Conservation (phyloP, 768 basidiomycete genomes). For the Tremella mesenterica region DNA sequence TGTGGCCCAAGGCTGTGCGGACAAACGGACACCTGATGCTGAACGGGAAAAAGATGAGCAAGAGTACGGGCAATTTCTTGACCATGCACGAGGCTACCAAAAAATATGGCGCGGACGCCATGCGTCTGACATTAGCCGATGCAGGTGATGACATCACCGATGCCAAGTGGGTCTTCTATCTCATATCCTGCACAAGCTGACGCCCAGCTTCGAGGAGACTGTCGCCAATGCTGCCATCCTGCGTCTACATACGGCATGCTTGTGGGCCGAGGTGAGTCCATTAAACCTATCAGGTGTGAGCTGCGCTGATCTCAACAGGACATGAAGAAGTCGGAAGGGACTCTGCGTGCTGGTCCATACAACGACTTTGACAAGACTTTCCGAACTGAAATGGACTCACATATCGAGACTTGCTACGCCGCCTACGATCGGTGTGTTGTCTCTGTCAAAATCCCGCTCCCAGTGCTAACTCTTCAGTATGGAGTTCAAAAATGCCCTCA, state of each 20-base stretch:
- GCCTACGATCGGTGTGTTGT: constrained; percentile 71
- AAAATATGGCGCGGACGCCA: constrained; percentile 97
- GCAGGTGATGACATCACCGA: constrained; percentile 96
- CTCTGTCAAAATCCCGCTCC: not conserved
- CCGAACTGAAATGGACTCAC: constrained; percentile 77
- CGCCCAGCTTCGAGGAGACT: constrained; percentile 75
- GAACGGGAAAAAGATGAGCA: constrained; percentile 98
- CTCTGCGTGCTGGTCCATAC: constrained; percentile 61
- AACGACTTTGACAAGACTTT: constrained; percentile 76
- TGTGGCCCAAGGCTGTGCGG: constrained; percentile 85
- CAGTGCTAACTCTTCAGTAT: constrained; percentile 52
- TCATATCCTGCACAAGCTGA: constrained; percentile 1
- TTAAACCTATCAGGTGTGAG: not conserved
- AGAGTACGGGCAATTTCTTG: constrained; percentile 90
- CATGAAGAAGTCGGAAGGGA: constrained; percentile 57
- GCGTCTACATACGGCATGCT: constrained; percentile 77
- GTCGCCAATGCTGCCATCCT: constrained; percentile 94
- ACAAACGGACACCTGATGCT: constrained; percentile 93
- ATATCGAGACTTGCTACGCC: constrained; percentile 70
- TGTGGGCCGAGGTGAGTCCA: constrained; percentile 72
- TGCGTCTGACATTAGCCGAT: constrained; percentile 82
- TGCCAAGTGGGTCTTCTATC: constrained; percentile 62
- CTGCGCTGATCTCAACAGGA: constrained; percentile 53
- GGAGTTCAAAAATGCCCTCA: constrained; percentile 90
- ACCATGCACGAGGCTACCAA: constrained; percentile 77